Evolutionary conservation across 2,329 filamentous ascomycete species (phyloP).

Genomic region (Xylariaceae sp.): DNA sequence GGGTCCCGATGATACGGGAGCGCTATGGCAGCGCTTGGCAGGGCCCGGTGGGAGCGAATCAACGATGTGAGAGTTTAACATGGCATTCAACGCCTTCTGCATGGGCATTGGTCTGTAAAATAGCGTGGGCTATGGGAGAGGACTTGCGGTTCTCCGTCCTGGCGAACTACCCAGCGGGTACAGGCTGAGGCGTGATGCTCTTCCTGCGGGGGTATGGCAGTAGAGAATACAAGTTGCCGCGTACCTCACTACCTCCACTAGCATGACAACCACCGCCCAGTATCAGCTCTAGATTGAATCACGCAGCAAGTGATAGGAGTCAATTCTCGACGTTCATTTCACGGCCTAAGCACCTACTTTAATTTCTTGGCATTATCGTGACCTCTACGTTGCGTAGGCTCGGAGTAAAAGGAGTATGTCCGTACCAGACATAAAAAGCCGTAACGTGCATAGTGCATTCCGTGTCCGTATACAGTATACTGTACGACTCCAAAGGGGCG

Average conservation of each 20-base stretch:
- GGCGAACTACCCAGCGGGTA: conserved; percentile 4
- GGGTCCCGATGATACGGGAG: background rate
- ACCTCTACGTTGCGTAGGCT: too few species aligned
- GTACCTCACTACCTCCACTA: background rate
- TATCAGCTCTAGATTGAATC: conserved; percentile 10
- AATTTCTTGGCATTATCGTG: too few species aligned
- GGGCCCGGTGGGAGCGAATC: background rate
- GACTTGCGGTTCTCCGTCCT: background rate
- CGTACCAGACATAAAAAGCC: too few species aligned
- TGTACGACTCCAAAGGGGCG: too few species aligned
- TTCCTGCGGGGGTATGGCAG: background rate
- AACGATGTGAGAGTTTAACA: background rate
- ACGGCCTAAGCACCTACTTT: background rate
- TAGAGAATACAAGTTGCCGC: background rate
- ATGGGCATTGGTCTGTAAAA: background rate
- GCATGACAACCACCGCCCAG: conserved; percentile 3
- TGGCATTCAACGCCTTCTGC: conserved; percentile 3
- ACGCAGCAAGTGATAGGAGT: conserved; percentile 3
- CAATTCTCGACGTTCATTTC: background rate
- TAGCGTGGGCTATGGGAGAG: conserved; percentile 1
- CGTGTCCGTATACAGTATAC: too few species aligned
- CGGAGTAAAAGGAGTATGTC: too few species aligned
- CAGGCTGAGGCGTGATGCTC: background rate
- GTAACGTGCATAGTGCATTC: too few species aligned
- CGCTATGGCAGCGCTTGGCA: background rate